Percentiles rank a stretch among this genome's conserved stretches.
Evolutionary conservation across 305 asterid species (phyloP).

Genomic region (Plantago lanceolata): DNA sequence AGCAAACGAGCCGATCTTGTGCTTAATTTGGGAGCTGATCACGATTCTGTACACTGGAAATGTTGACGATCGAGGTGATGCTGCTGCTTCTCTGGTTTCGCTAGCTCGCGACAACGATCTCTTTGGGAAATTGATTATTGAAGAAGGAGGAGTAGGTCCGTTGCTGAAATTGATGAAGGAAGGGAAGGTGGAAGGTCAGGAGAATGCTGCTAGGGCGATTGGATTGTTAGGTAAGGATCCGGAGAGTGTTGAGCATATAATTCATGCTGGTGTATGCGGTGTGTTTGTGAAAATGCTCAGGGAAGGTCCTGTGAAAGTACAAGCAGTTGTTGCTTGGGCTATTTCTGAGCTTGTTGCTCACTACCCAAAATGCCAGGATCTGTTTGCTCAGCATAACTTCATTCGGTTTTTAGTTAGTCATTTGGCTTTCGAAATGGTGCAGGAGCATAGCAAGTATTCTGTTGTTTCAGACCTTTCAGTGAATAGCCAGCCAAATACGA

Average conservation of each 20-base stretch:
- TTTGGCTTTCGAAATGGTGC: conserved; percentile 44
- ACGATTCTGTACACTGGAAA: conserved; percentile 40
- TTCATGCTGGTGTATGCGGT: conserved; percentile 41
- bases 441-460: conserved; percentile 45
- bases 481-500: conserved; percentile 25
- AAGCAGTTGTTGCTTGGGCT: conserved; percentile 49
- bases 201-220: conserved; percentile 45
- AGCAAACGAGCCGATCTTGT: conserved; percentile 72
- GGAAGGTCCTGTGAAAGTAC: conserved; percentile 46
- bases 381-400: conserved; percentile 38
- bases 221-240: conserved; percentile 51
- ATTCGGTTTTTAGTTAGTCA: conserved; percentile 39
- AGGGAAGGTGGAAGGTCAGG: conserved; percentile 45
- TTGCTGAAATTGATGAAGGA: conserved; percentile 40
- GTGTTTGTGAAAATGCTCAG: conserved; percentile 43
- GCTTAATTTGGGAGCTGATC: conserved; percentile 83
- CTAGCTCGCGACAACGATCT: conserved; percentile 41
- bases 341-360: conserved; percentile 44
- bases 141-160: conserved; percentile 54
- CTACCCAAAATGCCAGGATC: conserved; percentile 45
- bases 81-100: conserved; percentile 45
- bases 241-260: conserved; percentile 44
- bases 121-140: conserved; percentile 43
- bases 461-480: conserved; percentile 21
- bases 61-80: conserved; percentile 39